Conservation (phyloP, 2,329 filamentous ascomycete species). For the Botrytis byssoidea region DNA sequence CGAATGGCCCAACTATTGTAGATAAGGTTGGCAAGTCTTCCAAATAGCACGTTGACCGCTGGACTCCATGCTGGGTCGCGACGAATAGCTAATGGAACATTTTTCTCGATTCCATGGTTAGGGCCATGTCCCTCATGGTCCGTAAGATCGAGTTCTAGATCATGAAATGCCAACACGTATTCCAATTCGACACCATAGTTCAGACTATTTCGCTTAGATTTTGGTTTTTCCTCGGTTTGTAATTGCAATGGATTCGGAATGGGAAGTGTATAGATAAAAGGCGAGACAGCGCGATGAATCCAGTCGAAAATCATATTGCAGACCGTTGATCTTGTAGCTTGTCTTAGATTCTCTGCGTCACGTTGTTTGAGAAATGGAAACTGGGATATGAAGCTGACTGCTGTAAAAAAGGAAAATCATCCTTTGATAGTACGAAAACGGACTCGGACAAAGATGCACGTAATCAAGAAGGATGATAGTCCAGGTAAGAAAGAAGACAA, state of each 20-base stretch:
- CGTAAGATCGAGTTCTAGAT: conserved; percentile 25
- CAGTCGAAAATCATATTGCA: conserved; percentile 1
- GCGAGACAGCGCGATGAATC: background rate
- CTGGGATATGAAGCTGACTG: background rate
- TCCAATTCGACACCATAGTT: conserved; percentile 33
- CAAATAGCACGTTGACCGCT: background rate
- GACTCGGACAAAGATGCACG: conserved; percentile 9
- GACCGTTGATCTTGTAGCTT: background rate
- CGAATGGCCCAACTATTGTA: conserved; percentile 33
- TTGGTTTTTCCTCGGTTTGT: background rate
- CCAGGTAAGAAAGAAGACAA: background rate
- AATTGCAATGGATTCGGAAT: background rate
- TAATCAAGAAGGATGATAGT: background rate
- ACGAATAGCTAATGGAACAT: conserved; percentile 22
- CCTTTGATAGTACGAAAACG: conserved; percentile 19
- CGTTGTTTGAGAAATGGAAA: background rate
- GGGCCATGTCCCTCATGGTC: background rate
- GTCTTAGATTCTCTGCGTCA: background rate
- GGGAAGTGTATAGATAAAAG: background rate
- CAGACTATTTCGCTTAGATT: background rate
- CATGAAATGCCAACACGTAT: conserved; percentile 32
- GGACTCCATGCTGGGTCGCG: conserved; percentile 20
- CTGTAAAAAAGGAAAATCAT: background rate
- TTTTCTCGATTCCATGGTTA: conserved; percentile 18
- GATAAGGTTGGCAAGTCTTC: conserved; percentile 16